Evolutionary conservation across 2,329 filamentous ascomycete species (phyloP).

Genomic region (Cladophialophora bantiana): DNA sequence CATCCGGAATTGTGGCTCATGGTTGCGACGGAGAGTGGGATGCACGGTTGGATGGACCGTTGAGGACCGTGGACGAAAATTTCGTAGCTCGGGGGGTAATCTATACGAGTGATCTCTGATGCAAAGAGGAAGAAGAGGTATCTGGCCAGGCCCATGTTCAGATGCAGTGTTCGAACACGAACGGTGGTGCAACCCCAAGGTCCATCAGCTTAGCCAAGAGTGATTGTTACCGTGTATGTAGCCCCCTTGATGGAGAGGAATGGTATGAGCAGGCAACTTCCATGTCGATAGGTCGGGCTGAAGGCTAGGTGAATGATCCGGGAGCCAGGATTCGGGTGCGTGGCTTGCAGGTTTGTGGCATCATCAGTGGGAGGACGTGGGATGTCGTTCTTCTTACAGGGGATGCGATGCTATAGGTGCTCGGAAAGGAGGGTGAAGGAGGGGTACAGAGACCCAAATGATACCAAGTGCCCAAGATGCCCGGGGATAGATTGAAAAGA

Average conservation of each 20-base stretch:
- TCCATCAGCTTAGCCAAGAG: conserved; percentile 6
- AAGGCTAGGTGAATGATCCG: neutral
- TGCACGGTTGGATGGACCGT: conserved; percentile 22
- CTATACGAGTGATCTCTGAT: neutral
- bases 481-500: neutral
- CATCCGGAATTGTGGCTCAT: conserved; percentile 26
- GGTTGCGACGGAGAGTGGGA: conserved; percentile 33
- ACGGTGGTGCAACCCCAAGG: neutral
- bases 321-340: neutral
- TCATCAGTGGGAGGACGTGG: conserved; percentile 18
- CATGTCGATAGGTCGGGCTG: neutral
- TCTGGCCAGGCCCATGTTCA: neutral
- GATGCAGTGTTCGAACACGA: neutral
- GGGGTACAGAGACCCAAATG: conserved; percentile 8
- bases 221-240: neutral
- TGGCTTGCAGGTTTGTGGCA: conserved; percentile 11
- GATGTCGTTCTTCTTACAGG: conserved; percentile 8
- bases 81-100: neutral
- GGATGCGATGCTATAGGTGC: neutral
- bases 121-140: conserved; percentile 22
- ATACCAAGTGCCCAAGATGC: neutral
- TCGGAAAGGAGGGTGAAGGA: conserved; percentile 6
- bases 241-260: neutral
- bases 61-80: neutral
- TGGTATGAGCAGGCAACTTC: neutral